Evolutionary conservation across 495 filamentous ascomycete species (phyloP).

Genomic region (Tuber aestivum): DNA sequence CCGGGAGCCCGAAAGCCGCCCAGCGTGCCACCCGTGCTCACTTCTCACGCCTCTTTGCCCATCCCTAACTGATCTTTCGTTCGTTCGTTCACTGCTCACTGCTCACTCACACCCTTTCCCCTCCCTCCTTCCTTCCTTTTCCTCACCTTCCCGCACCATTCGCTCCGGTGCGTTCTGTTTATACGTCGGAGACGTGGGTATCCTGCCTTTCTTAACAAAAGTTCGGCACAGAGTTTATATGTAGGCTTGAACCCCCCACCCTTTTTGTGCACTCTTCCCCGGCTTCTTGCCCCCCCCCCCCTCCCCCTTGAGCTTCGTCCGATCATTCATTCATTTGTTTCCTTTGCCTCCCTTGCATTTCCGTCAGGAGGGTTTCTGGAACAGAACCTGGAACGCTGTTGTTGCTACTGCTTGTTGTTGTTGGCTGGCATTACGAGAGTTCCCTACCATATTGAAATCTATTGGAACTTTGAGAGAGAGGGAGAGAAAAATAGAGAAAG

Average conservation of each 20-base stretch:
- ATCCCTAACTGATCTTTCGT: conserved; percentile 4
- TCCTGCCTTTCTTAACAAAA: conserved; percentile 5
- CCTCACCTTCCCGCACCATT: conserved; percentile 10
- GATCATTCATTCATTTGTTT: neutral
- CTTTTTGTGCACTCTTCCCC: neutral
- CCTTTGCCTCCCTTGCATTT: neutral
- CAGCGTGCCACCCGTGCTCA: conserved; percentile 5
- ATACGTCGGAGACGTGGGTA: conserved; percentile 14
- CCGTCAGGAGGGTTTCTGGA: neutral
- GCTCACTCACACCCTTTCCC: conserved; percentile 21
- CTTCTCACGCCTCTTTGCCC: neutral
- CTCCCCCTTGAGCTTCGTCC: conserved; percentile 10
- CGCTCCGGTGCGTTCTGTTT: conserved; percentile 19
- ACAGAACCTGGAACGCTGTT: neutral
- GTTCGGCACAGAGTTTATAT: conserved; percentile 4
- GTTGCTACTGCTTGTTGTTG: neutral
- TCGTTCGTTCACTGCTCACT: conserved; percentile 6
- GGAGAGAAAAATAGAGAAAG: too few species aligned
- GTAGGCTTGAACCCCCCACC: conserved; percentile 2
- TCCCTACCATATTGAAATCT: too few species aligned
- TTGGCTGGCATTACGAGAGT: neutral
- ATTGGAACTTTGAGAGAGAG: neutral
- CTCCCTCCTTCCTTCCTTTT: conserved; percentile 9
- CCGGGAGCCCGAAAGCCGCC: conserved; percentile 13
- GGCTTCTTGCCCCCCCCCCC: neutral